Evolutionary conservation across 2,329 filamentous ascomycete species (phyloP), one percentile per base, ranked within the genome.

Genomic region (Penicillium decumbens): DNA sequence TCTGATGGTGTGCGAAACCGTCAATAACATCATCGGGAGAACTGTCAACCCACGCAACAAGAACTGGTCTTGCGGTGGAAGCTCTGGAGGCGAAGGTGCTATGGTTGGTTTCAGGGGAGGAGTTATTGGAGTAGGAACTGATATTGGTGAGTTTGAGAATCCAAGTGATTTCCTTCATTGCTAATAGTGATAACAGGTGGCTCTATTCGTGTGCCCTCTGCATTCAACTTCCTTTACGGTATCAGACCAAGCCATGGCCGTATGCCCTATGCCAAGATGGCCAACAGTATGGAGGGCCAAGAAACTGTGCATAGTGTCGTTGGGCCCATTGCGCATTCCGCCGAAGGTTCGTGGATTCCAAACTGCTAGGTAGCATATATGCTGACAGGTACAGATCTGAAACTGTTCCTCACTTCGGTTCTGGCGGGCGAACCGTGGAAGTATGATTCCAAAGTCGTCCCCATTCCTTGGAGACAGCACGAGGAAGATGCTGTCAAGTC

Each of bases 1-100:
- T 10, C 83, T 85, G 76, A 85, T 87, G 83, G 84, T 85, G 44
- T 78, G 81, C 10, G 84, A 87, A 62, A 80, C 76, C 1, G 80
- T 84, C 13, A 87, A 86, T 67, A 84, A 85, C 56, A 73, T 80
- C 1, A 81, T 82, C 57, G 84, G 83, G 7, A 75, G 81, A 10
- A 84, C 81, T 0, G 63, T 81, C 20, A 85, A 85, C 61, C 84
- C 85, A 0, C 68, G 71, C 6, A 84, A 85, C 60, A 76, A 80
- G 23, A 83, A 85, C 59, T 76, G 81, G 25, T 85, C 82, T 0
- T 78, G 78, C 20, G 85, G 85, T 9, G 85, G 85, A 8, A 83
- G 79, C 32, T 84, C 82, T 0, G 85, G 85, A 2, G 85, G 85
- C 39, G 85, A 88, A 62, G 78, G 78, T 5, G 83, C 84, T 0